Conservation (phyloP, 2,329 filamentous ascomycete species). For the Aspergillus thermomutatus region DNA sequence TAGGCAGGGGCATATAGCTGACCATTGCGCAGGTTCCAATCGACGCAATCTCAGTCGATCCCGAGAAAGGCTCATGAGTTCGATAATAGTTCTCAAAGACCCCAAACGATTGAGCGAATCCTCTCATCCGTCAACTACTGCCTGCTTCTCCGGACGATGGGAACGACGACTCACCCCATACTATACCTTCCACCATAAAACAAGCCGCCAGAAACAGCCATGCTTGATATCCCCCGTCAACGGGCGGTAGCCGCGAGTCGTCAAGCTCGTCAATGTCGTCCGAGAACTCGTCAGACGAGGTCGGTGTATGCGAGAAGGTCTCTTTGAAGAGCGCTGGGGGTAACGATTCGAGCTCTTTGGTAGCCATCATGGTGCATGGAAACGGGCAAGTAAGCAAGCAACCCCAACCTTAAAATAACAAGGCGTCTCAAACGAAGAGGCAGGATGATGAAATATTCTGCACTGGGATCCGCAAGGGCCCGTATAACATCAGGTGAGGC, state of each 20-base stretch:
- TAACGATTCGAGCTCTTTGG: background rate
- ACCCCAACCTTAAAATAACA: background rate
- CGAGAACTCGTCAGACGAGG: background rate
- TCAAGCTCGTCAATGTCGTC: background rate
- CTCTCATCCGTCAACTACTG: background rate
- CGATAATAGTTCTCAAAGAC: conserved; percentile 37
- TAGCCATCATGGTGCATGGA: background rate
- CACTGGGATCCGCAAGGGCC: background rate
- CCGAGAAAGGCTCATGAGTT: conserved; percentile 20
- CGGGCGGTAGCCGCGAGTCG: conserved; percentile 22
- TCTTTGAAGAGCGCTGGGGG: background rate
- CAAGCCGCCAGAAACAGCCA: conserved; percentile 50
- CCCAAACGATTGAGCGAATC: conserved; percentile 23
- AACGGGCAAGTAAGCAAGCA: background rate
- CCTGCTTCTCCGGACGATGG: conserved; percentile 3
- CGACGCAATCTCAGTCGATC: conserved; percentile 24
- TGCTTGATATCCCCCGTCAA: conserved; percentile 39
- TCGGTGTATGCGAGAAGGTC: background rate
- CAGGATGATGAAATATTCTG: background rate
- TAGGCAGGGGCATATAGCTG: background rate
- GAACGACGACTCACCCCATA: conserved; percentile 46
- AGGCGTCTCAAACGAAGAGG: background rate
- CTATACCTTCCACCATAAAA: conserved; percentile 51
- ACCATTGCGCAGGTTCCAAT: conserved; percentile 33
- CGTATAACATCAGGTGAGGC: background rate